phyloP scores from a whole-genome alignment of 2,329 filamentous ascomycete genomes.

The Monilinia fructicola region DNA sequence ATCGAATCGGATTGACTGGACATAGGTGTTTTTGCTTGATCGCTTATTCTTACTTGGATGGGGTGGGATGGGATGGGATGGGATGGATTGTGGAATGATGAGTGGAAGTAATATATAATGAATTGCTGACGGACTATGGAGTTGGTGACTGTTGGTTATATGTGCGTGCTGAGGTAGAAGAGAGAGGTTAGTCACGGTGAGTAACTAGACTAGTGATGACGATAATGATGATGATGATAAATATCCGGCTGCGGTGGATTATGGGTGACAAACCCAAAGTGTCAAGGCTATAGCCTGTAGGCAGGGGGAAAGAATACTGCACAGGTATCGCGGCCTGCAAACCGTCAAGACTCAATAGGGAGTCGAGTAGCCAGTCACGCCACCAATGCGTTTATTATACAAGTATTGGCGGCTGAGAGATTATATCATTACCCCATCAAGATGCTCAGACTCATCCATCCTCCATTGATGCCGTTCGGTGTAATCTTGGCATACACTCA shows the following conservation, averaged over 20 bases:
- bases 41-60: neutral
- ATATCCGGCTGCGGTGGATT: neutral
- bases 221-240: neutral
- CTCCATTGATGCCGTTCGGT: neutral
- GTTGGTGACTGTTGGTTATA: neutral
- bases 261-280: neutral
- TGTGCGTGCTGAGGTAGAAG: neutral
- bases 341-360: neutral
- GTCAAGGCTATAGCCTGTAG: neutral
- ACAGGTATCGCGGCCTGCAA: neutral
- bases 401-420: conserved; percentile 3
- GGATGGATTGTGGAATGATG: too few species aligned
- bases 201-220: neutral
- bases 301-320: neutral
- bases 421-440: neutral
- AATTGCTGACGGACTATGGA: neutral
- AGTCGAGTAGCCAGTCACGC: neutral
- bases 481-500: neutral
- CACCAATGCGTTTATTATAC: conserved; percentile 1
- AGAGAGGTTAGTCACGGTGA: neutral
- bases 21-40: neutral
- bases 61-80: neutral
- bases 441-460: neutral
- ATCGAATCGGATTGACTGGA: neutral
- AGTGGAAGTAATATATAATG: neutral